These are phyloP conservation scores for Alternaria gaisen DNA, from an alignment of 2,329 filamentous ascomycete species.

Conservation along the genomic window DNA sequence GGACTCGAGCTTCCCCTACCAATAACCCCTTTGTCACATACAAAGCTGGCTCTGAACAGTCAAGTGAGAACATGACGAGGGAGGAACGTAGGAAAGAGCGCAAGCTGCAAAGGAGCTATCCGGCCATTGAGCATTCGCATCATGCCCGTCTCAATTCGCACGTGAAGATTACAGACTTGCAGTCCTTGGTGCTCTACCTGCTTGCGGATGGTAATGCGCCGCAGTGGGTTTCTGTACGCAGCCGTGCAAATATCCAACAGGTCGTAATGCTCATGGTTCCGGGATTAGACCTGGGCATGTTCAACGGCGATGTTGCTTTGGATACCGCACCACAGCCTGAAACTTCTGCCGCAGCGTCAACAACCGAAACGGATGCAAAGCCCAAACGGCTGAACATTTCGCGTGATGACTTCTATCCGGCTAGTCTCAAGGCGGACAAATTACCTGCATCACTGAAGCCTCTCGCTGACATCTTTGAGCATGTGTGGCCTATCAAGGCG, in stretches of 20 bases:
- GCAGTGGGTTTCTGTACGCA: constrained; percentile 69
- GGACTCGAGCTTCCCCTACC: constrained; percentile 16
- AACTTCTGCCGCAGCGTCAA: constrained; percentile 1
- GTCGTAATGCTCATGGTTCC: constrained; percentile 92
- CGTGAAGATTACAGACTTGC: constrained; percentile 67
- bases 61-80: constrained; percentile 19
- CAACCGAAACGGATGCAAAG: constrained; percentile 21
- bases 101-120: constrained; percentile 46
- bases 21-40: constrained; percentile 32
- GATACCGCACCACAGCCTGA: constrained; percentile 17
- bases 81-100: constrained; percentile 42
- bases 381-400: constrained; percentile 48
- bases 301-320: constrained; percentile 64
- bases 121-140: constrained; percentile 60
- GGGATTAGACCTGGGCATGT: constrained; percentile 89
- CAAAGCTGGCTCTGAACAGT: constrained; percentile 10
- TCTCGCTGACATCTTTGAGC: constrained; percentile 82
- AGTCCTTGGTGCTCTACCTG: constrained; percentile 66
- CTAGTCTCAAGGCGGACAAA: constrained; percentile 51
- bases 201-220: constrained; percentile 67
- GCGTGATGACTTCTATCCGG: constrained; percentile 61
- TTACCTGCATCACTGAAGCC: constrained; percentile 61
- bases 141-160: constrained; percentile 63
- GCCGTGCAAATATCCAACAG: constrained; percentile 68
- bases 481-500: constrained; percentile 88